These are phyloP conservation scores for Boletus eberwhitei DNA, from an alignment of 768 basidiomycete species.

Conservation along the genomic window DNA sequence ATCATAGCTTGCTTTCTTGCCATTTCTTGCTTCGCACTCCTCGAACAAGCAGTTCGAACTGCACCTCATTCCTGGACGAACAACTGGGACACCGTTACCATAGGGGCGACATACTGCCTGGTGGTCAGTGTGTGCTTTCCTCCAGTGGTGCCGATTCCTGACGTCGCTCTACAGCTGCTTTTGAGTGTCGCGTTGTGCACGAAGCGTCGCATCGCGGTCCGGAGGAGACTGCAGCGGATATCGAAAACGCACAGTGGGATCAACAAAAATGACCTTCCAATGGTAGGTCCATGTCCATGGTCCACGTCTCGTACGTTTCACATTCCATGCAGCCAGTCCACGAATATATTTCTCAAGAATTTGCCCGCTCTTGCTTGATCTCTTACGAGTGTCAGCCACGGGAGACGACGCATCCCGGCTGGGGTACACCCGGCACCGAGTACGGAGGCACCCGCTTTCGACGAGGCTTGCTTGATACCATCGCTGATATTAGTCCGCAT, in stretches of 20 bases:
- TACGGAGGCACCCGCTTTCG: slow-evolving; percentile 63
- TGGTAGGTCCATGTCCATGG: slow-evolving; percentile 36
- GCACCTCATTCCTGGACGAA: slow-evolving; percentile 53
- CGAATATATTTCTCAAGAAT: slow-evolving; percentile 69
- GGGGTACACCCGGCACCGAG: slow-evolving; percentile 69
- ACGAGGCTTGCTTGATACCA: slow-evolving; percentile 65
- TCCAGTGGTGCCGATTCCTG: background rate
- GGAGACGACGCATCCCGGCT: slow-evolving; percentile 64
- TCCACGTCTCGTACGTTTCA: background rate
- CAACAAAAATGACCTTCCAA: slow-evolving; percentile 54
- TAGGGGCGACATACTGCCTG: slow-evolving; percentile 66
- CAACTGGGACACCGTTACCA: slow-evolving; percentile 67
- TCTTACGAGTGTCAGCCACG: slow-evolving; percentile 69
- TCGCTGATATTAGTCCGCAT: slow-evolving; percentile 61
- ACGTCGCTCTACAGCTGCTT: slow-evolving; percentile 41
- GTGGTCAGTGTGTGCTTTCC: slow-evolving; percentile 51
- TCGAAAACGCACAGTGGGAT: slow-evolving; percentile 58
- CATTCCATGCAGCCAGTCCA: slow-evolving; percentile 50
- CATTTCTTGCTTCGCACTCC: slow-evolving; percentile 60
- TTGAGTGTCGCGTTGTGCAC: slow-evolving; percentile 59
- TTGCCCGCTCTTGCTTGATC: slow-evolving; percentile 69
- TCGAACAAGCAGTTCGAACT: slow-evolving; percentile 71
- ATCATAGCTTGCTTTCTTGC: slow-evolving; percentile 51
- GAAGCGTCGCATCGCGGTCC: slow-evolving; percentile 67
- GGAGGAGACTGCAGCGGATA: slow-evolving; percentile 60